Percentiles rank a stretch among this genome's conserved stretches.
Evolutionary conservation across 139 green algal genomes (phyloP).

Genomic region (Chlorella sp.): DNA sequence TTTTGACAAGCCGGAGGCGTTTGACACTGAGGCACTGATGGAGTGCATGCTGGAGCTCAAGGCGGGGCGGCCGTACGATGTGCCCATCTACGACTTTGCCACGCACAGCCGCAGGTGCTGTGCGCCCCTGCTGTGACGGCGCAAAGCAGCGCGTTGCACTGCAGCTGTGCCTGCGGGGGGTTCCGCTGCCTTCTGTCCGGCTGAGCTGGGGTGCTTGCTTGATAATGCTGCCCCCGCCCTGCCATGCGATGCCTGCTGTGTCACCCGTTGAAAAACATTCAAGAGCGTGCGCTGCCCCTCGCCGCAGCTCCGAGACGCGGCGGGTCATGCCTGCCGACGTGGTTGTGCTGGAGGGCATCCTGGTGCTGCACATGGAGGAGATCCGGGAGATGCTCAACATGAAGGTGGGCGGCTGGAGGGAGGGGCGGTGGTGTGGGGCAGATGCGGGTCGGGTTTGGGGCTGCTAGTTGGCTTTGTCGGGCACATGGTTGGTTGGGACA

Average conservation of each 20-base stretch:
- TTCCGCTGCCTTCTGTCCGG: too few species aligned
- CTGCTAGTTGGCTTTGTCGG: too few species aligned
- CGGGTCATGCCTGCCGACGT: slow-evolving; percentile 90
- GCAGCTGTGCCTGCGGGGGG: not conserved
- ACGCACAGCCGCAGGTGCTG: slow-evolving; percentile 74
- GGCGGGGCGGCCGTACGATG: slow-evolving; percentile 61
- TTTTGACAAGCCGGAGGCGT: slow-evolving; percentile 95
- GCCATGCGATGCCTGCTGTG: not conserved
- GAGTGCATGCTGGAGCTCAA: slow-evolving; percentile 62
- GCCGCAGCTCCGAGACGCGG: slow-evolving; percentile 47
- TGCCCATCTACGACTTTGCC: slow-evolving; percentile 96
- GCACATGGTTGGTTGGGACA: too few species aligned
- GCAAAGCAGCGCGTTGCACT: not conserved
- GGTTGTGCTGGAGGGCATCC: slow-evolving; percentile 97
- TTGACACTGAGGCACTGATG: slow-evolving; percentile 79
- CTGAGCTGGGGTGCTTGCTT: too few species aligned
- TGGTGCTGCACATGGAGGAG: slow-evolving; percentile 89
- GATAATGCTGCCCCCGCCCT: too few species aligned
- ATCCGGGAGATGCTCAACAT: slow-evolving; percentile 91
- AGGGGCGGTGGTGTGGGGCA: too few species aligned
- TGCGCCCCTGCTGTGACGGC: too few species aligned
- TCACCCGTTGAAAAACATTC: too few species aligned
- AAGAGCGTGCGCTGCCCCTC: not conserved
- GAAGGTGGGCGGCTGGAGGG: slow-evolving; percentile 59
- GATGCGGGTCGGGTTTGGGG: too few species aligned